These are phyloP conservation scores for Takashimella tepidaria DNA, from an alignment of 1,284 basidiomycete genomes.

Conservation along the genomic window DNA sequence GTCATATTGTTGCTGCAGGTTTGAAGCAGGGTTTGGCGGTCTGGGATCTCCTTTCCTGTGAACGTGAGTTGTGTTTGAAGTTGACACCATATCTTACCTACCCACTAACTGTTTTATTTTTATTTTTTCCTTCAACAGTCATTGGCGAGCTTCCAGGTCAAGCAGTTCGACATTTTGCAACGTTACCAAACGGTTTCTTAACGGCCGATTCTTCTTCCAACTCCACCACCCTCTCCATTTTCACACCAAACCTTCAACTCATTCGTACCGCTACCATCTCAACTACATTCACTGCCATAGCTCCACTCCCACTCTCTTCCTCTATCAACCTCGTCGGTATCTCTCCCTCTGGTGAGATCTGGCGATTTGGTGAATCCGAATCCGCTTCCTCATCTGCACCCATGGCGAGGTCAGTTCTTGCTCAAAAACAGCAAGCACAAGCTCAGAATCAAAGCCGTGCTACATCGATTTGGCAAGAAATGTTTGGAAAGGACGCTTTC, in stretches of 20 bases:
- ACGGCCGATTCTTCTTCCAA: conserved; percentile 25
- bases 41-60: conserved; percentile 74
- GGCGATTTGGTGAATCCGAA: conserved; percentile 34
- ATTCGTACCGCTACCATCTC: conserved; percentile 7
- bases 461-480: conserved; percentile 48
- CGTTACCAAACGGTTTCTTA: conserved; percentile 56
- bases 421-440: no score
- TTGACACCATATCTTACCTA: no score
- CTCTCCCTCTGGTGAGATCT: conserved; percentile 35
- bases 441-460: background rate
- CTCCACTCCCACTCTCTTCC: conserved; percentile 14
- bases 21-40: conserved; percentile 57
- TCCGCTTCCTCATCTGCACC: conserved; percentile 12
- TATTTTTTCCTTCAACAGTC: conserved; percentile 21
- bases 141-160: conserved; percentile 40
- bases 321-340: conserved; percentile 30
- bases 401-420: conserved; percentile 7
- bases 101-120: no score
- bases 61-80: conserved; percentile 53
- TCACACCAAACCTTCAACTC: conserved; percentile 41
- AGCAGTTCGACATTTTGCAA: conserved; percentile 56
- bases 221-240: conserved; percentile 50
- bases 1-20: conserved; percentile 54
- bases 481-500: conserved; percentile 48
- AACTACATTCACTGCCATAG: conserved; percentile 3